Evolutionary conservation across 2,329 filamentous ascomycete species (phyloP).

Genomic region (Penicillium hordei): DNA sequence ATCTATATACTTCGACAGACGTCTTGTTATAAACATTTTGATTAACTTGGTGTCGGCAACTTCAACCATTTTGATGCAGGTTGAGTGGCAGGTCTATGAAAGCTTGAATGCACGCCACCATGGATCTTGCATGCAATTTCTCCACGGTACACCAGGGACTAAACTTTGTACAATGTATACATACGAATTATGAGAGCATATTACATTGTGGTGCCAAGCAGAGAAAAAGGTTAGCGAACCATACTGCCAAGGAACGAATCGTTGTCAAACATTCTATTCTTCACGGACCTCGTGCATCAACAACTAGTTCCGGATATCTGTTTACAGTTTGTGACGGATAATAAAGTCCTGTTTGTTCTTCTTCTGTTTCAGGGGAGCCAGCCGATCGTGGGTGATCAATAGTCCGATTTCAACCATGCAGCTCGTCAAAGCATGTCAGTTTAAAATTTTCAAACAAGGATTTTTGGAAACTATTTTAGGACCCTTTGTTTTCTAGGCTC

Average conservation of each 20-base stretch:
- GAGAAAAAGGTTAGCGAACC: not conserved
- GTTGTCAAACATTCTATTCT: not conserved
- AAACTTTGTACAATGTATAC: no score
- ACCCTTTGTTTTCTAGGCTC: not conserved
- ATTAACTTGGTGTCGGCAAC: not conserved
- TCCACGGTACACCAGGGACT: not conserved
- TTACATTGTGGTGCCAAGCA: not conserved
- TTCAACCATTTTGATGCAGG: not conserved
- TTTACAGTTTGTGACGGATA: not conserved
- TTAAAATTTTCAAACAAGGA: not conserved
- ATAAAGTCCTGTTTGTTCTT: not conserved
- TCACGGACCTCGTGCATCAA: not conserved
- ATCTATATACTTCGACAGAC: not conserved
- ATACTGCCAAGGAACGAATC: not conserved
- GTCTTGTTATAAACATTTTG: no score
- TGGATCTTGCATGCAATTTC: not conserved
- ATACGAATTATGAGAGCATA: not conserved
- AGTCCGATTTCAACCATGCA: not conserved
- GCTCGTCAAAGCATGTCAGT: not conserved
- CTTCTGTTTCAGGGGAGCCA: slow-evolving; percentile 1
- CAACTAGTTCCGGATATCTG: not conserved
- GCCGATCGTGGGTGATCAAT: slow-evolving; percentile 1
- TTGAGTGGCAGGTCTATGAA: not conserved
- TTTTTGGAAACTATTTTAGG: not conserved
- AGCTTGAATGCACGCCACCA: not conserved